Conservation (phyloP, 257 asterid species). For the Ilex aquifolium region DNA sequence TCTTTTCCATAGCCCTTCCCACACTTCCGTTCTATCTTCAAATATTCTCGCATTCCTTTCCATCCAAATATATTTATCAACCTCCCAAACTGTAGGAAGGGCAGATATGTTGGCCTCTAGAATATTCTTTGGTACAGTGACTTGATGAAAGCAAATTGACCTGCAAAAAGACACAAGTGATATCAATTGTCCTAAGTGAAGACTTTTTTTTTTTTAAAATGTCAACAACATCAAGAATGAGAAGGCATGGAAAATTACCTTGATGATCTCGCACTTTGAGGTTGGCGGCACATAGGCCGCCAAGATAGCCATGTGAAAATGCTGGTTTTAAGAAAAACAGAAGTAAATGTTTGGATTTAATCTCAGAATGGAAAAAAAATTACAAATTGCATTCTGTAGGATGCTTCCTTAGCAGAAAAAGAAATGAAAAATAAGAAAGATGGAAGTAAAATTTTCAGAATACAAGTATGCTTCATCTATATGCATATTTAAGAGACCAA, state of each 20-base stretch:
- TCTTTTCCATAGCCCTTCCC: too few relatives aligned
- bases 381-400: too few relatives aligned
- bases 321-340: conserved; percentile 29
- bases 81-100: conserved; percentile 7
- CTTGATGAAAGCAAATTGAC: conserved; percentile 62
- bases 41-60: too few relatives aligned
- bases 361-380: too few relatives aligned
- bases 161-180: conserved; percentile 23
- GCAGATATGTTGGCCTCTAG: conserved; percentile 3
- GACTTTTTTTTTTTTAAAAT: background rate
- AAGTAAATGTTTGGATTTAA: background rate
- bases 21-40: too few relatives aligned
- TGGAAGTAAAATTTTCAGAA: background rate
- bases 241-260: conserved; percentile 29
- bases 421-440: too few relatives aligned
- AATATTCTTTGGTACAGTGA: conserved; percentile 24
- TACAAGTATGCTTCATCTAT: background rate
- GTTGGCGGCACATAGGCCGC: conserved; percentile 48
- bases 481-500: too few relatives aligned
- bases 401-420: too few relatives aligned
- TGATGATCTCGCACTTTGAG: conserved; percentile 47
- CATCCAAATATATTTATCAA: background rate
- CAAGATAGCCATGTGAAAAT: conserved; percentile 69
- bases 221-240: background rate
- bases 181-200: background rate